A percentile compares a stretch with the other conserved stretches of the same genome.
Evolutionary conservation across 164 flowering plant genomes (phyloP).

Genomic region (Nelumbo lutea): DNA sequence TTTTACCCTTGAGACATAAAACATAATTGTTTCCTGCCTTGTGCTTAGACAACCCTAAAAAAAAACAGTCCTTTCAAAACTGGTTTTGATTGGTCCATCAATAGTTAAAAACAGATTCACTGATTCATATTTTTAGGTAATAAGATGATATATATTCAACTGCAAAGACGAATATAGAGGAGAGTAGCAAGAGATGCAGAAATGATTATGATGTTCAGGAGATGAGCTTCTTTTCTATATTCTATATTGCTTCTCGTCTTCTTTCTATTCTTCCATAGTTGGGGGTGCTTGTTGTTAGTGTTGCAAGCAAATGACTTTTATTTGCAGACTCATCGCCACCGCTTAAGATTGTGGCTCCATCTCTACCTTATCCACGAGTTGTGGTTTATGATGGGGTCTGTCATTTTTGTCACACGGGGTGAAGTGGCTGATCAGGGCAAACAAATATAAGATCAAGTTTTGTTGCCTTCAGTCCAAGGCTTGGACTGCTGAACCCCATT

Average conservation of each 20-base stretch:
- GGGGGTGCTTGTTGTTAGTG: background rate
- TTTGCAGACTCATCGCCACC: constrained; percentile 11
- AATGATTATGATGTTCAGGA: constrained; percentile 7
- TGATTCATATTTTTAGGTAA: no score
- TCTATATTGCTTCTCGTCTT: no score
- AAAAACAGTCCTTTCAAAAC: no score
- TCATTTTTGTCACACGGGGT: constrained; percentile 86
- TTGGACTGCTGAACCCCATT: constrained; percentile 68
- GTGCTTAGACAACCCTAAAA: no score
- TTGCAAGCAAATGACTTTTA: constrained; percentile 19
- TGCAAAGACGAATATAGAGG: background rate
- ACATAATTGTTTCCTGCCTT: no score
- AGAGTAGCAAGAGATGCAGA: background rate
- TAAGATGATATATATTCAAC: no score
- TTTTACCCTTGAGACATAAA: no score
- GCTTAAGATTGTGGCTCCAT: constrained; percentile 24
- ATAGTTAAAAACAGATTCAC: no score
- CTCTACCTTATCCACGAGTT: constrained; percentile 70
- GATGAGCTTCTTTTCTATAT: background rate
- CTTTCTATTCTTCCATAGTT: no score
- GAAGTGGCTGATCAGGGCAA: constrained; percentile 74
- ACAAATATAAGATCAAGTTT: constrained; percentile 76
- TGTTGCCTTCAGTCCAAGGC: constrained; percentile 80
- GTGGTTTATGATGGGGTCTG: constrained; percentile 88
- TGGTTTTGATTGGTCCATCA: no score